Conservation (phyloP, 257 asterid genomes). For the Solanum gracilifrons region DNA sequence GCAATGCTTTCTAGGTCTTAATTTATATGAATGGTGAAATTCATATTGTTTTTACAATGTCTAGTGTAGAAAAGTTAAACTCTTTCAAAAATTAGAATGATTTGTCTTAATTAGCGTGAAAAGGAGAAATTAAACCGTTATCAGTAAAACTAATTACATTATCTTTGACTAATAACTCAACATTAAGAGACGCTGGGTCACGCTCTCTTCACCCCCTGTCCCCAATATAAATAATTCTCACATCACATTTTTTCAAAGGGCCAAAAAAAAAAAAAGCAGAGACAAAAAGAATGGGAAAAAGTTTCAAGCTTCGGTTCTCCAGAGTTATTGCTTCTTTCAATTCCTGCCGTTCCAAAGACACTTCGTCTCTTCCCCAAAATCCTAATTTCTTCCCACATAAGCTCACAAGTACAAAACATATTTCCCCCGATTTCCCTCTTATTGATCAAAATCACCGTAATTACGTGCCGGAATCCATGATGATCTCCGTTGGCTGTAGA, state of each 20-base stretch:
- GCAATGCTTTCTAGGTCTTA: too few relatives aligned
- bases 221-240: slow-evolving; percentile 12
- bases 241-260: background rate
- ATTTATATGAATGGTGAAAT: too few relatives aligned
- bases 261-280: background rate
- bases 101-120: background rate
- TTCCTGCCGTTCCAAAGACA: slow-evolving; percentile 63
- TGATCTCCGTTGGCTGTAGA: slow-evolving; percentile 8
- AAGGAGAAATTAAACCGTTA: background rate
- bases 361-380: slow-evolving; percentile 38
- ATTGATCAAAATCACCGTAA: background rate
- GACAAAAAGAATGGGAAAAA: background rate
- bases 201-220: background rate
- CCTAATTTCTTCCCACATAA: slow-evolving; percentile 19
- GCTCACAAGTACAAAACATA: background rate
- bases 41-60: background rate
- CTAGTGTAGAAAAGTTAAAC: background rate
- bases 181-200: background rate
- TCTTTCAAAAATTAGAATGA: background rate
- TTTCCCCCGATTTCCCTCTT: background rate
- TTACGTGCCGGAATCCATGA: slow-evolving; percentile 11
- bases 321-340: slow-evolving; percentile 44
- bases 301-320: slow-evolving; percentile 43
- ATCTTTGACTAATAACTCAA: background rate
- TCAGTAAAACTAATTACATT: background rate